Conservation (phyloP, 2,329 filamentous ascomycete genomes). For the Eutypa lata region DNA sequence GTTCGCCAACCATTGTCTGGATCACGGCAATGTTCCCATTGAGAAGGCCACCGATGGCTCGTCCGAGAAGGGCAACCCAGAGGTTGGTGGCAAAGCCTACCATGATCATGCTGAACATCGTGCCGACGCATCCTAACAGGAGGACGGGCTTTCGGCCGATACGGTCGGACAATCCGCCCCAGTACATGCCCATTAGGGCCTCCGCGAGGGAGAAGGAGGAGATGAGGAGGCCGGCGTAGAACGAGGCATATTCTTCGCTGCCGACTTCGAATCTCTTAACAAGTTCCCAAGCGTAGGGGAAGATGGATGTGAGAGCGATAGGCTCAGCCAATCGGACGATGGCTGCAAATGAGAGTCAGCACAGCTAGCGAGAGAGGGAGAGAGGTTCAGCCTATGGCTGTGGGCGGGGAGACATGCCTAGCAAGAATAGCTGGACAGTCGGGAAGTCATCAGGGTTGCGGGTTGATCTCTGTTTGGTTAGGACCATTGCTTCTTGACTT, state of each 20-base stretch:
- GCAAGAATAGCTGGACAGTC: conserved; percentile 74
- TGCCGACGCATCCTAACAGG: conserved; percentile 76
- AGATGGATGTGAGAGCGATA: conserved; percentile 89
- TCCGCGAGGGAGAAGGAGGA: conserved; percentile 83
- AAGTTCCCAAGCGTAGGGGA: conserved; percentile 85
- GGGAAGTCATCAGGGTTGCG: conserved; percentile 75
- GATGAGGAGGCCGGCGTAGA: conserved; percentile 84
- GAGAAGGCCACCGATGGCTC: conserved; percentile 74
- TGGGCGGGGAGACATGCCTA: conserved; percentile 68
- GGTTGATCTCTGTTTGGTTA: conserved; percentile 46
- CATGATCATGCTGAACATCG: conserved; percentile 76
- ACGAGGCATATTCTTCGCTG: conserved; percentile 71
- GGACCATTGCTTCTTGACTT: conserved; percentile 46
- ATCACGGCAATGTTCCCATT: conserved; percentile 92
- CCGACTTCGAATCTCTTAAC: conserved; percentile 74
- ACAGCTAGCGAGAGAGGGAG: background rate
- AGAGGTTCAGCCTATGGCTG: too few relatives aligned
- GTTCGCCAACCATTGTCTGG: conserved; percentile 88
- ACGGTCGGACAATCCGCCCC: conserved; percentile 79
- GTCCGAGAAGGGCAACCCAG: conserved; percentile 75
- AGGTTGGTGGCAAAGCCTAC: conserved; percentile 82
- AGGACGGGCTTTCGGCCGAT: conserved; percentile 84
- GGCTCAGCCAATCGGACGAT: conserved; percentile 91
- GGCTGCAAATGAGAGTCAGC: conserved; percentile 47
- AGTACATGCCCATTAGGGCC: conserved; percentile 80